Conservation (phyloP, 805 yeast species). For the Blastobotrys peoriensis region DNA sequence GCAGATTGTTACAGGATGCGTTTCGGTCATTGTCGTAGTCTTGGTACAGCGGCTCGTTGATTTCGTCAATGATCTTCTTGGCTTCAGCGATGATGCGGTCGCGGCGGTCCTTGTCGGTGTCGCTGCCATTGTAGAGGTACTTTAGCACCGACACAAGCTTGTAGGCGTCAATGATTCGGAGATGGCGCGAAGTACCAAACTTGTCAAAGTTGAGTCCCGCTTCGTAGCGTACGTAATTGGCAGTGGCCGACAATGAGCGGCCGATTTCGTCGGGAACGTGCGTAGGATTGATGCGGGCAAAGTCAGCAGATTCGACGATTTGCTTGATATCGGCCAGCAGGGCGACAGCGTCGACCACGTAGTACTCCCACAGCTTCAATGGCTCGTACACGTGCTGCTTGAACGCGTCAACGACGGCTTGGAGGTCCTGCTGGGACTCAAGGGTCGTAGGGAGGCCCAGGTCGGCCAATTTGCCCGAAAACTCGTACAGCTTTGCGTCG, state of each 20-base stretch:
- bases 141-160: slow-evolving; percentile 50
- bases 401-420: slow-evolving; percentile 59
- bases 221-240: slow-evolving; percentile 36
- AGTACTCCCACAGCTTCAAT: slow-evolving; percentile 80
- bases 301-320: slow-evolving; percentile 9
- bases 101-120: slow-evolving; percentile 28
- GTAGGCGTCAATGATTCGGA: slow-evolving; percentile 46
- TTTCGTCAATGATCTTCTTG: slow-evolving; percentile 58
- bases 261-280: slow-evolving; percentile 28
- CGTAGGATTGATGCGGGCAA: slow-evolving; percentile 40
- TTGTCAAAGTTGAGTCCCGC: slow-evolving; percentile 36
- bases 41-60: slow-evolving; percentile 65
- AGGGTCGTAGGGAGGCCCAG: slow-evolving; percentile 60
- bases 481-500: slow-evolving; percentile 61
- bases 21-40: slow-evolving; percentile 69
- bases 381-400: slow-evolving; percentile 59
- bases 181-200: slow-evolving; percentile 47
- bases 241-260: slow-evolving; percentile 38
- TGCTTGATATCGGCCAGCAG: slow-evolving; percentile 32
- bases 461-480: slow-evolving; percentile 50
- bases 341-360: slow-evolving; percentile 55
- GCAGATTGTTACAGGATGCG: slow-evolving; percentile 61
- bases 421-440: slow-evolving; percentile 47
- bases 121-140: slow-evolving; percentile 16
- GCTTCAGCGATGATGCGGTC: slow-evolving; percentile 37